A percentile compares a stretch with the other conserved stretches of the same genome.
phyloP scores from a whole-genome alignment of 202 grass and related monocot species.

The Setaria italica region DNA sequence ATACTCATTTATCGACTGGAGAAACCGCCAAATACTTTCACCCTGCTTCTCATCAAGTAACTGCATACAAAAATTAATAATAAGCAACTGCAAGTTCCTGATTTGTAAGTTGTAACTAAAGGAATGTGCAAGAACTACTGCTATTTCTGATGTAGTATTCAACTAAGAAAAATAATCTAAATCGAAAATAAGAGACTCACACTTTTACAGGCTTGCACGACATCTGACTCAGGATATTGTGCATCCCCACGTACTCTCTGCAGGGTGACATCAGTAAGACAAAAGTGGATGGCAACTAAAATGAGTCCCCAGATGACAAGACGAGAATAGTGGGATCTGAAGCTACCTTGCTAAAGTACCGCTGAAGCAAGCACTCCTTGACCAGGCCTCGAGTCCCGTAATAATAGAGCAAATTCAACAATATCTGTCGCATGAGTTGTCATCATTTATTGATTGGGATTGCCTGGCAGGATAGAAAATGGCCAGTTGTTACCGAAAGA shows the following conservation, averaged over 20 bases:
- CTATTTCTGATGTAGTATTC: background rate
- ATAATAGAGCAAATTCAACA: slow-evolving; percentile 87
- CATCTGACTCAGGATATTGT: slow-evolving; percentile 73
- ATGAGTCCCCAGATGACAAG: slow-evolving; percentile 24
- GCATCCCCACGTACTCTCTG: slow-evolving; percentile 71
- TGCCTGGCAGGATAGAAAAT: background rate
- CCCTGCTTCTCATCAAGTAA: slow-evolving; percentile 70
- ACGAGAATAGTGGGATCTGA: slow-evolving; percentile 22
- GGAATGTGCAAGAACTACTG: background rate
- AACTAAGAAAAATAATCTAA: background rate
- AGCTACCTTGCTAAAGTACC: slow-evolving; percentile 90
- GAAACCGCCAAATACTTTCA: slow-evolving; percentile 71
- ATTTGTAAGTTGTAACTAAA: background rate
- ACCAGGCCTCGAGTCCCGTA: slow-evolving; percentile 74
- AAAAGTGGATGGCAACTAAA: slow-evolving; percentile 5
- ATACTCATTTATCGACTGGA: slow-evolving; percentile 79
- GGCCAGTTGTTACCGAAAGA: slow-evolving; percentile 2
- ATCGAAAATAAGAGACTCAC: slow-evolving; percentile 49
- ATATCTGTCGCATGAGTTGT: slow-evolving; percentile 49
- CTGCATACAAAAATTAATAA: slow-evolving; percentile 51
- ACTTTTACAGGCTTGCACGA: slow-evolving; percentile 79
- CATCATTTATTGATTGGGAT: slow-evolving; percentile 23
- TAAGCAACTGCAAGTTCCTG: background rate
- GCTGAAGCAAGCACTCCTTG: slow-evolving; percentile 76
- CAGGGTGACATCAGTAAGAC: slow-evolving; percentile 28